These are phyloP conservation scores for Yamadazyma friedrichii DNA, from an alignment of 1,139 yeast genomes.

Conservation along the genomic window DNA sequence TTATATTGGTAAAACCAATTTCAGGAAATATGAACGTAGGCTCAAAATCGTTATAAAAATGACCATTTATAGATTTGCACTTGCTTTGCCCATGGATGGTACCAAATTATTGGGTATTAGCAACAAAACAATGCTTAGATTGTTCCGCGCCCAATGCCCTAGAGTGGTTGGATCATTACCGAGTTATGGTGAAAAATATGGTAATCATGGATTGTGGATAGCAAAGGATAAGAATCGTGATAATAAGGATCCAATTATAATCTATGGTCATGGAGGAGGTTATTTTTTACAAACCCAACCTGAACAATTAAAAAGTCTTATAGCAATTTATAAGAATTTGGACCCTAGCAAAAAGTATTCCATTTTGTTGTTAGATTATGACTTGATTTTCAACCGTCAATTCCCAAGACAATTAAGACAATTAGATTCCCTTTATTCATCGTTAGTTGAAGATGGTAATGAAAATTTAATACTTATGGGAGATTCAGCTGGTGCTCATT, in stretches of 20 bases:
- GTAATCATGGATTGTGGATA: conserved; percentile 37
- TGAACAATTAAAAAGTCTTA: conserved; percentile 30
- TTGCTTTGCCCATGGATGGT: conserved; percentile 13
- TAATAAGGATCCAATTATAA: conserved; percentile 32
- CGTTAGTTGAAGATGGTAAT: conserved; percentile 29
- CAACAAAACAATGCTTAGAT: conserved; percentile 8
- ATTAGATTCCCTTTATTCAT: conserved; percentile 28
- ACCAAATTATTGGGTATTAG: neutral
- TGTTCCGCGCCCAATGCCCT: conserved; percentile 1
- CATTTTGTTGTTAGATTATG: conserved; percentile 38
- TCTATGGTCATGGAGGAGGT: conserved; percentile 47
- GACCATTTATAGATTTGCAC: conserved; percentile 19
- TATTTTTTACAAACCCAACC: conserved; percentile 35
- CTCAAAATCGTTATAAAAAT: conserved; percentile 19
- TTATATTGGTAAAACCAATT: conserved; percentile 18
- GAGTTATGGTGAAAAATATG: conserved; percentile 34
- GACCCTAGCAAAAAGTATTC: conserved; percentile 28
- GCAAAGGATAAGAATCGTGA: conserved; percentile 27
- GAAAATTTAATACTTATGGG: conserved; percentile 35
- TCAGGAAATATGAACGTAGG: conserved; percentile 19
- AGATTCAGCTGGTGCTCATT: conserved; percentile 46
- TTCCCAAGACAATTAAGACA: conserved; percentile 39
- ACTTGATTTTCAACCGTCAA: conserved; percentile 30
- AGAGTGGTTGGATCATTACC: conserved; percentile 17
- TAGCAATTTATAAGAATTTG: conserved; percentile 30